Evolutionary conservation across 2,329 filamentous ascomycete species (phyloP), one percentile per base, ranked within the genome.

Genomic region (Diatrype stigma): DNA sequence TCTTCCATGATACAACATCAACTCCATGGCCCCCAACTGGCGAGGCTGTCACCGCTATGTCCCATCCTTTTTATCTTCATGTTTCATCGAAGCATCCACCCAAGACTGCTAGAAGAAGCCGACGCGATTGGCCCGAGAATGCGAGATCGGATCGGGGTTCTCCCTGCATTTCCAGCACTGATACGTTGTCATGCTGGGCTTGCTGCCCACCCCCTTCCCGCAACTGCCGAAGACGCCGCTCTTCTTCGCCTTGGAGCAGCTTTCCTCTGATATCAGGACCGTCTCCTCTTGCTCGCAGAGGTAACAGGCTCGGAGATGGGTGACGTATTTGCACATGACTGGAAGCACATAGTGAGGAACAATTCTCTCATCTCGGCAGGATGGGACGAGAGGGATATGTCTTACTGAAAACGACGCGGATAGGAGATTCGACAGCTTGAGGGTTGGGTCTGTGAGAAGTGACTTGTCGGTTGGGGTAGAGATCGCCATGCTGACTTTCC

Each of bases 151-250:
- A n/a, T 55, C 46, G 42, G 48, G 51, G 30, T 59, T 59, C 19
- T 71, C 67, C 42, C 63, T 69, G 56, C 71, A 74, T n/a, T 61
- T 55, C 69, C 70, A 73, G 51, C 71, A 73, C 45, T 63, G 61
- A 32, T 67, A 63, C n/a, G 56, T 55, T 6, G 64, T 68, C 12
- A 57, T 60, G 52, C 60, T 68, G 16, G 58, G 59, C 51, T 63
- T 62, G 44, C 53, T 68, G 32, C 56, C 56, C 5, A 68, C 56
- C 1, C 67, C 69, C 11, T 56, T 60, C n/a, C 67, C 66, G 47
- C 71, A 74, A 50, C 66, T 68, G 30, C 70, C 71, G 51, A 73
- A 73, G 22, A 67, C 58, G 45, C 70, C 65, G 47, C 59, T 66
- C 21, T 48, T 58, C 22, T 59, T 60, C 3, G 69, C 69, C 1